A percentile compares a stretch with the other conserved stretches of the same genome.
phyloP scores from a whole-genome alignment of 2,329 filamentous ascomycete species.

The Trichoderma harzianum region DNA sequence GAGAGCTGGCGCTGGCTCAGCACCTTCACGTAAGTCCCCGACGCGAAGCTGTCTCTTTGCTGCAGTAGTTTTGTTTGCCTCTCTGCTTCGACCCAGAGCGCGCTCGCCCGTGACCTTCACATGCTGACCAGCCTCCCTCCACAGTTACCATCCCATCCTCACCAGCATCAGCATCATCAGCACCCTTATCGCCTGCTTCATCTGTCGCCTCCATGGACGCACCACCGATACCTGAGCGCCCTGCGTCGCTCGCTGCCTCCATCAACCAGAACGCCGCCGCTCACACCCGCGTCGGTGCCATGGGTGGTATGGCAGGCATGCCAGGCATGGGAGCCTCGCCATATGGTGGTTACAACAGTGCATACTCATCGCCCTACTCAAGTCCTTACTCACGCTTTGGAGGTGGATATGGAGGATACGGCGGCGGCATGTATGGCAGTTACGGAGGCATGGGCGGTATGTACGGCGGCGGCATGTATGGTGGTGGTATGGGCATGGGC shows the following conservation, averaged over 20 bases:
- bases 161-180: conserved; percentile 38
- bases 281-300: conserved; percentile 57
- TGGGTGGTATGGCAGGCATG: conserved; percentile 31
- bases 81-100: background rate
- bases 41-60: background rate
- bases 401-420: conserved; percentile 28
- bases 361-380: conserved; percentile 40
- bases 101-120: conserved; percentile 21
- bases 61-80: background rate
- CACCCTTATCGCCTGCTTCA: conserved; percentile 28
- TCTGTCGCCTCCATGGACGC: conserved; percentile 39
- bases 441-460: conserved; percentile 41
- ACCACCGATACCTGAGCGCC: conserved; percentile 76
- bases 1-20: conserved; percentile 45
- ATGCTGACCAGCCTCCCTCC: conserved; percentile 28
- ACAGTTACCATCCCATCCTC: conserved; percentile 31
- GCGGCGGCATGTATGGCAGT: conserved; percentile 38
- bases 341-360: conserved; percentile 41
- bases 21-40: conserved; percentile 7
- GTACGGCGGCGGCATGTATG: conserved; percentile 43
- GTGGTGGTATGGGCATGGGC: conserved; percentile 56
- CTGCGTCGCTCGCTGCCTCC: conserved; percentile 70
- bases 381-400: conserved; percentile 48
- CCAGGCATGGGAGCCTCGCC: conserved; percentile 50
- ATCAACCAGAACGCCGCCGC: conserved; percentile 83